Evolutionary conservation across 208 protist species (phyloP), one percentile per base, ranked within the genome.

Genomic region (Trypanosoma platydactyli): DNA sequence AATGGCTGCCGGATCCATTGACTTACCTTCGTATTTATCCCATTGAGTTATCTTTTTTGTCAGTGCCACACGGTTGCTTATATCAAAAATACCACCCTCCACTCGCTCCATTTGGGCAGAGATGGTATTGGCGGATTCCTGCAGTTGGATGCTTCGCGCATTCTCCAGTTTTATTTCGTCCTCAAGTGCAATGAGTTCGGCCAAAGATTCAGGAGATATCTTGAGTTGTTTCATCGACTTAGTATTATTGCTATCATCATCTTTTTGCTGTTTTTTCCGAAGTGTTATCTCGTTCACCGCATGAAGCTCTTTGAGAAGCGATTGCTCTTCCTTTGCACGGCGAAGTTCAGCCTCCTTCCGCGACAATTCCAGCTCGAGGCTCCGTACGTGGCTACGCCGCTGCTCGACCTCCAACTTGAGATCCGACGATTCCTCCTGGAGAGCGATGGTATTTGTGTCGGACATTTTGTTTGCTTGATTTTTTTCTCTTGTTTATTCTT

Each of bases 201-300:
- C 70, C 16, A 91, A 64, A 18, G 84, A 86, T 59, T 92, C 80
- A 16, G 22, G 50, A 11, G 83, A 84, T 35, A 92, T 89, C 48
- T 83, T 81, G 13, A 95, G 42, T 20, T 78, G 77, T 38, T 61
- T n/a, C n/a, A n/a, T n/a, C n/a, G n/a, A n/a, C n/a, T n/a, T n/a
- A n/a, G n/a, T 66, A 11, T 49, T 22, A 15, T 15, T 27, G 44
- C 53, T 60, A 1, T 50, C 49, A 25, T 41, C 41, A 5, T 49
- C 51, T 13, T 63, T 24, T 35, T 74, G 52, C 64, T 81, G 64
- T 53, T 79, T 73, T 65, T 94, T 91, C n/a, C 69, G 68, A 41
- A 92, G 62, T 11, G 86, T 86, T 60, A 95, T 82, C 65, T 90
- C 78, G 67, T 95, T 92, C 66, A 92, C 72, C 0, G 79, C 80